Evolutionary conservation across 2,329 filamentous ascomycete genomes (phyloP).

Genomic region (Nemania diffusa): DNA sequence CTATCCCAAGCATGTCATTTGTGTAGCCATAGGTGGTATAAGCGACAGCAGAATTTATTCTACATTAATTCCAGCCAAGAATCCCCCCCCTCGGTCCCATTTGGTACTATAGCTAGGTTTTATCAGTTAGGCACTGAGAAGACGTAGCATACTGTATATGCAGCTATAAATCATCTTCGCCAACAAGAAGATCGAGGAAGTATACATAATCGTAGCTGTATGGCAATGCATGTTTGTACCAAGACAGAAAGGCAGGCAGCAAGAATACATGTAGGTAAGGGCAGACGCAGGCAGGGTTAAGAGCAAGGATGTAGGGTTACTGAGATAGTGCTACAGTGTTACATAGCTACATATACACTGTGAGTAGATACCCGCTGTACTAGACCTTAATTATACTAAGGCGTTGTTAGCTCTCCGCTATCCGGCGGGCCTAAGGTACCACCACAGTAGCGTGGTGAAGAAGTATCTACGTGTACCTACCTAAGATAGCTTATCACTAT

Average conservation of each 20-base stretch:
- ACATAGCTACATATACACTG: background rate
- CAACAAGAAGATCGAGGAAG: no score
- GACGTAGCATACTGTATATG: no score
- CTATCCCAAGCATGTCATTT: background rate
- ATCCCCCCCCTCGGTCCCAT: no score
- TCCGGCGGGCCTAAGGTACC: background rate
- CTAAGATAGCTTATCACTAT: constrained; percentile 10
- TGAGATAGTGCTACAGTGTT: constrained; percentile 13
- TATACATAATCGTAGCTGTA: no score
- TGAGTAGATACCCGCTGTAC: background rate
- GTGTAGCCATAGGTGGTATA: background rate
- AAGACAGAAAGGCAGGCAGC: background rate
- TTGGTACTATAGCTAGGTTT: no score
- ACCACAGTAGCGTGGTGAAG: background rate
- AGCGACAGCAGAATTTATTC: background rate
- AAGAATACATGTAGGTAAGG: background rate
- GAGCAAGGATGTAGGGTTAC: constrained; percentile 12
- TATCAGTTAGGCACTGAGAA: no score
- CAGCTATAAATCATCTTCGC: no score
- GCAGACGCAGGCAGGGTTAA: background rate
- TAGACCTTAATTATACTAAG: background rate
- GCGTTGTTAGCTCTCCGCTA: background rate
- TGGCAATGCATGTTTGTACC: no score
- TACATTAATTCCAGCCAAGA: background rate
- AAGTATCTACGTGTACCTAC: background rate